Percentiles rank a stretch among this genome's conserved stretches.
Conservation (phyloP, 1,284 basidiomycete species). For the Cryptococcus sp. region DNA sequence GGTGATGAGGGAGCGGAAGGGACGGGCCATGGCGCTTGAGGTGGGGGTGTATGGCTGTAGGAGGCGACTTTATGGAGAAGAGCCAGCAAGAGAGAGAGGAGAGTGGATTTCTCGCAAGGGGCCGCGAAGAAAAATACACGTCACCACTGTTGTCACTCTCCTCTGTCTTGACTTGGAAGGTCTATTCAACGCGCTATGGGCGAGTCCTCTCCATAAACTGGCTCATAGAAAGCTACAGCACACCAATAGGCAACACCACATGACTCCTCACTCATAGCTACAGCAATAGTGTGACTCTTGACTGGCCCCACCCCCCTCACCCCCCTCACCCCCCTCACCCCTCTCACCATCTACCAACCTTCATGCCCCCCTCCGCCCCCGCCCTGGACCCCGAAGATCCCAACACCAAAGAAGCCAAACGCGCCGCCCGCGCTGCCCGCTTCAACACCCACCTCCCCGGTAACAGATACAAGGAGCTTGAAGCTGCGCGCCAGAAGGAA, state of each 20-base stretch:
- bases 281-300: no score
- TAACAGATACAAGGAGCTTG: slow-evolving; percentile 52
- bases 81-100: neutral
- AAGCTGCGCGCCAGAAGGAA: slow-evolving; percentile 62
- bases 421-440: slow-evolving; percentile 42
- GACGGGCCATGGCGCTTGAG: neutral
- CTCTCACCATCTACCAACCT: no score
- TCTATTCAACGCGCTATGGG: neutral
- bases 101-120: neutral
- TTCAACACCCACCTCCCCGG: slow-evolving; percentile 47
- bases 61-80: neutral
- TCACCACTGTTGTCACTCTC: neutral
- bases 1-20: no score
- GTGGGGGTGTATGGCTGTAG: neutral
- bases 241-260: no score
- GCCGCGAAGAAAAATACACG: neutral
- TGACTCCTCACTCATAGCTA: no score
- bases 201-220: neutral
- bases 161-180: neutral
- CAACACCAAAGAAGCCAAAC: slow-evolving; percentile 22
- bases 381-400: slow-evolving; percentile 28
- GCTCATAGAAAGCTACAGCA: no score
- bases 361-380: no score
- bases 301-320: neutral
- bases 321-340: no score